Evolutionary conservation across 2,329 filamentous ascomycete species (phyloP), one percentile per base, ranked within the genome.

Genomic region (Macrophomina phaseolina): DNA sequence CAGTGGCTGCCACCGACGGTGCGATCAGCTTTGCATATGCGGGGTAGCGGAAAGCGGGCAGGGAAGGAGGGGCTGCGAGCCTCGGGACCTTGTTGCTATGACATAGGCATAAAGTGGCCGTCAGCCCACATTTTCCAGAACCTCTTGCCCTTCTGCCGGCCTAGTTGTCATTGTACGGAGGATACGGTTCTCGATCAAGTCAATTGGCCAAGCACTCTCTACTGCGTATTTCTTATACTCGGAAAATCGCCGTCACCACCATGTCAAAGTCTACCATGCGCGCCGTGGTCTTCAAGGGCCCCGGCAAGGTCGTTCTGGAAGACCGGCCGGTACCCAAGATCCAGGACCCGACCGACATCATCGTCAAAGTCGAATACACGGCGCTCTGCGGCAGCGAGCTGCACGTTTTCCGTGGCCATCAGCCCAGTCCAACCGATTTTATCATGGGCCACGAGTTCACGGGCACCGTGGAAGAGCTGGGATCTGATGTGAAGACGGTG

Each of bases 351-450:
- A 86, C 84, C 66, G 94, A 97, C 76, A 86, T 94, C 67, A 89
- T 97, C 71, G 87, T 97, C 74, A 94, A 92, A 77, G 92, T 97
- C 23, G 85, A 88, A 68, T 91, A 91, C 72, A 91, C 93, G 32
- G 94, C 92, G 16, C 85, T 97, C 38, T 97, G 94, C 77, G 94
- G 94, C 76, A 94, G 91, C 74, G 93, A 97, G 75, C 84, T 97
- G 45, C 94, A 97, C 79, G 89, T 92, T 64, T 97, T 90, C 80
- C 90, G 93, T 53, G 94, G 94, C 42, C 90, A 93, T 73, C 89
- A 97, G 75, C 85, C 88, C 30, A 90, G 89, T 6, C 83, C 79
- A 0, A 87, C 90, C 0, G 86, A 83, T 40, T 89, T 89, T 73
- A 86, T 90, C 67, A 89, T 87, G 90, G 91, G 93, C 67, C 94